Percentiles rank a stretch among this genome's conserved stretches.
These are phyloP conservation scores for Coccomyxa sp. DNA, from an alignment of 139 green algal species.

Conservation along the genomic window DNA sequence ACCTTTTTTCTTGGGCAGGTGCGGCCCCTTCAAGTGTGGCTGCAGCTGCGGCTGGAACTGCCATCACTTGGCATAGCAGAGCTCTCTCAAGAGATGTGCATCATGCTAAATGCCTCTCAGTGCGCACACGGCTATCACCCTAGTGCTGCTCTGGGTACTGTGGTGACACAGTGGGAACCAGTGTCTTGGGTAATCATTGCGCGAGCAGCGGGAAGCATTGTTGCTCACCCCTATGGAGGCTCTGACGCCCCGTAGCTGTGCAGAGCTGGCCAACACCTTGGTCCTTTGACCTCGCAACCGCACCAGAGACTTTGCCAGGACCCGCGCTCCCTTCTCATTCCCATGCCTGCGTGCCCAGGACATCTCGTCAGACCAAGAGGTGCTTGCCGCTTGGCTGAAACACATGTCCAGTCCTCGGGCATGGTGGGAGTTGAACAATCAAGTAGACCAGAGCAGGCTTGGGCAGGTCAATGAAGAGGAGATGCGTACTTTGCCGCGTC, in stretches of 20 bases:
- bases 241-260: conserved; percentile 53
- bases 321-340: conserved; percentile 33
- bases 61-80: not conserved
- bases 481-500: conserved; percentile 39
- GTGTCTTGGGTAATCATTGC: not conserved
- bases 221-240: conserved; percentile 48
- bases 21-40: not conserved
- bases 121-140: not conserved
- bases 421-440: too few relatives aligned
- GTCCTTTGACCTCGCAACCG: conserved; percentile 47
- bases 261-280: conserved; percentile 45
- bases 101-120: not conserved
- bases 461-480: too few relatives aligned
- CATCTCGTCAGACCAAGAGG: too few relatives aligned
- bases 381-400: too few relatives aligned
- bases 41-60: not conserved
- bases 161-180: not conserved
- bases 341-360: too few relatives aligned
- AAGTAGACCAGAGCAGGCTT: too few relatives aligned
- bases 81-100: not conserved
- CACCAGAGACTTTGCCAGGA: conserved; percentile 57
- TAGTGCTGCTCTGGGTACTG: not conserved
- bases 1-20: too few relatives aligned
- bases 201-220: not conserved
- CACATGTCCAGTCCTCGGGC: too few relatives aligned